Conservation (phyloP, 352 stramenopile species). For the Hyphochytrium catenoides region DNA sequence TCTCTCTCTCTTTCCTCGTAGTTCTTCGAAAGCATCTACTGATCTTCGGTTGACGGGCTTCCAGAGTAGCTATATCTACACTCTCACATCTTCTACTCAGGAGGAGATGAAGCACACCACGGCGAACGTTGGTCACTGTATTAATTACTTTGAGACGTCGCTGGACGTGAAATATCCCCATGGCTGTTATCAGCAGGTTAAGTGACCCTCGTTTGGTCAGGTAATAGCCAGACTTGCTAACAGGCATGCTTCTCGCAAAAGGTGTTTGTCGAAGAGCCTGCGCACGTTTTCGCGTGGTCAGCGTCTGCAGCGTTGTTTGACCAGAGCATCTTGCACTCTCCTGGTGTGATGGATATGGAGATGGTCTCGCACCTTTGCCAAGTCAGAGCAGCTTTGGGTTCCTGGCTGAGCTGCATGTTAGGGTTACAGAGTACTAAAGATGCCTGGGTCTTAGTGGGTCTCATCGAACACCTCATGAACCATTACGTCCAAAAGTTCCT, state of each 20-base stretch:
- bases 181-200: slow-evolving; percentile 59
- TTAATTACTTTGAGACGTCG: slow-evolving; percentile 45
- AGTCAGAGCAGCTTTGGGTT: slow-evolving; percentile 40
- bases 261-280: slow-evolving; percentile 56
- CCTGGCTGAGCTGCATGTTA: slow-evolving; percentile 30
- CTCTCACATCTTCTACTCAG: too few species aligned
- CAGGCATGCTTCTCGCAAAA: too few species aligned
- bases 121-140: slow-evolving; percentile 34
- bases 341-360: slow-evolving; percentile 47
- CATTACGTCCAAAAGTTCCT: slow-evolving; percentile 47
- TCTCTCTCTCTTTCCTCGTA: too few species aligned
- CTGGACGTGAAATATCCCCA: slow-evolving; percentile 44
- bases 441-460: slow-evolving; percentile 47
- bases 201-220: too few species aligned
- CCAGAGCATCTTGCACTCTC: slow-evolving; percentile 41
- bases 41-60: too few species aligned
- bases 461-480: slow-evolving; percentile 51
- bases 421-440: slow-evolving; percentile 51
- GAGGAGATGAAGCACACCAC: slow-evolving; percentile 45
- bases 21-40: too few species aligned
- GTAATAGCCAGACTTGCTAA: too few species aligned
- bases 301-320: slow-evolving; percentile 36
- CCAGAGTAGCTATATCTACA: too few species aligned
- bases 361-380: slow-evolving; percentile 48
- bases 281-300: slow-evolving; percentile 36